These are phyloP conservation scores for Phanerodontia chrysosporium DNA, from an alignment of 768 basidiomycete species.

Conservation along the genomic window DNA sequence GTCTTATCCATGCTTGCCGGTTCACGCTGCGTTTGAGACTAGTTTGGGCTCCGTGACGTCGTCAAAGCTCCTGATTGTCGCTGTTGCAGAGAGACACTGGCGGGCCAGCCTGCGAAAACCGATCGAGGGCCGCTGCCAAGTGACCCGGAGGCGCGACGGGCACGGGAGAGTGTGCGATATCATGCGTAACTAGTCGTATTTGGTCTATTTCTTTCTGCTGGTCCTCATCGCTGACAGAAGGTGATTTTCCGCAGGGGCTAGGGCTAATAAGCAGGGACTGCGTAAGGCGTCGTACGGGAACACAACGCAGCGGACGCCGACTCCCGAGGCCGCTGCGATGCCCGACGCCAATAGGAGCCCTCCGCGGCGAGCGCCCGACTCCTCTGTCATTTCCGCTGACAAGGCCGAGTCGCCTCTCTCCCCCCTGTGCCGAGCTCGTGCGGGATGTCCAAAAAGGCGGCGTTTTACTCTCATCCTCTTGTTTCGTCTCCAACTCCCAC, in stretches of 20 bases:
- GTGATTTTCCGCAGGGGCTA: not conserved
- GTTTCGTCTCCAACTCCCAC: not conserved
- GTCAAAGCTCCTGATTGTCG: not conserved
- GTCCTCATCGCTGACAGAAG: not conserved
- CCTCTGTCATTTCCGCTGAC: slow-evolving; percentile 8
- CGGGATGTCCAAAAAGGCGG: slow-evolving; percentile 1
- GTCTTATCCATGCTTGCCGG: not conserved
- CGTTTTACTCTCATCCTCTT: not conserved
- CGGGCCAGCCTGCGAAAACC: not conserved
- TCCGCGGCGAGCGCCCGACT: not conserved
- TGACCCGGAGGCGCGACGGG: not conserved
- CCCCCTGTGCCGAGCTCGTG: slow-evolving; percentile 6
- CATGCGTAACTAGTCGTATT: not conserved
- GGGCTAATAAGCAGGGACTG: too few species aligned
- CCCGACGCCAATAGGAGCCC: not conserved
- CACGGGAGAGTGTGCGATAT: not conserved
- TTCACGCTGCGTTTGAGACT: not conserved
- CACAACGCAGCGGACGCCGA: too few species aligned
- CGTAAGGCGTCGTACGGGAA: too few species aligned
- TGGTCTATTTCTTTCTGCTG: not conserved
- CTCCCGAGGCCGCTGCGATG: not conserved
- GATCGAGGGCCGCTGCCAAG: not conserved
- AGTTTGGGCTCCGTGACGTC: not conserved
- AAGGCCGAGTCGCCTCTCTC: not conserved
- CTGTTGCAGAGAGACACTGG: not conserved